These are phyloP conservation scores for Malus asiatica DNA, from an alignment of 306 rosid species.

Conservation along the genomic window DNA sequence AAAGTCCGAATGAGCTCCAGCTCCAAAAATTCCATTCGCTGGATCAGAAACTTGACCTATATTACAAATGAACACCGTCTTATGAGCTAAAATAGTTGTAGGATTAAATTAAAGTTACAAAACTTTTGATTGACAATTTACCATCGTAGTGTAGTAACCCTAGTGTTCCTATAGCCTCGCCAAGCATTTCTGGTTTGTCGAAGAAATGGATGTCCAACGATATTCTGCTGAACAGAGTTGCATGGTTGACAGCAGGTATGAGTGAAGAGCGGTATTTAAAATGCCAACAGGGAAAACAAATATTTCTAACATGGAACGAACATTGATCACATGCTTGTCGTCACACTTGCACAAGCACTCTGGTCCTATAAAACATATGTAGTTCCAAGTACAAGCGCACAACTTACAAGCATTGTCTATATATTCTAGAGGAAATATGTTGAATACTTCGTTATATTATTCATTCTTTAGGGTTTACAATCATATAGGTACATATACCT, in stretches of 20 bases:
- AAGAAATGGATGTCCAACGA: conserved; percentile 41
- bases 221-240: neutral
- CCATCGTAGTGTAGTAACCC: conserved; percentile 83
- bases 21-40: conserved; percentile 64
- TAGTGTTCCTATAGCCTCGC: conserved; percentile 59
- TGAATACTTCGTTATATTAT: no score
- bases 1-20: conserved; percentile 88
- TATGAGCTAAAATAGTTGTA: neutral
- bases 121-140: conserved; percentile 3
- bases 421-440: conserved; percentile 16
- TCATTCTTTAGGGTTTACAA: no score
- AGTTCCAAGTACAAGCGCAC: no score
- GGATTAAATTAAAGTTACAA: neutral
- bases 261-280: neutral
- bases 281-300: neutral
- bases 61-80: neutral
- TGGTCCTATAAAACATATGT: no score
- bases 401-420: conserved; percentile 48
- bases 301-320: neutral
- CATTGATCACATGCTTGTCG: neutral
- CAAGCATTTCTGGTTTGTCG: conserved; percentile 63
- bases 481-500: no score
- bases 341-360: conserved; percentile 42
- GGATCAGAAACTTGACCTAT: conserved; percentile 72
- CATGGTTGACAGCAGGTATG: neutral